Percentiles rank a stretch among this genome's conserved stretches.
These are phyloP conservation scores for Xylariaceae sp. DNA, from an alignment of 2,329 filamentous ascomycete species.

Conservation along the genomic window DNA sequence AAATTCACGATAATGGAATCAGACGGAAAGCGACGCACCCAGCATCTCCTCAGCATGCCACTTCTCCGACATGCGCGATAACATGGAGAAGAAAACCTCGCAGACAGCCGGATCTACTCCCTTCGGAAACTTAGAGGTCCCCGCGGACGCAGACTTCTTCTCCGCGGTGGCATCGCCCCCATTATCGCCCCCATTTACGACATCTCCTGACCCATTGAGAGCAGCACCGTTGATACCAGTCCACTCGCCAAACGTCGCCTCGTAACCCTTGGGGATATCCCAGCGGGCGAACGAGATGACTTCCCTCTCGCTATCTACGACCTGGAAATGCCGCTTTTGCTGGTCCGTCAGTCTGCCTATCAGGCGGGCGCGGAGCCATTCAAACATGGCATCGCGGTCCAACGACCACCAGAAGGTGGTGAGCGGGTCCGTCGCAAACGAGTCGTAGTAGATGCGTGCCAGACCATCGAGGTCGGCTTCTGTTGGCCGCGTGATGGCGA, in stretches of 20 bases:
- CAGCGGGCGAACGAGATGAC: constrained; percentile 34
- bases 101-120: constrained; percentile 31
- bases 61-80: constrained; percentile 28
- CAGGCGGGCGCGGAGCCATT: constrained; percentile 32
- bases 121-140: constrained; percentile 22
- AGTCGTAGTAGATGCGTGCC: constrained; percentile 26
- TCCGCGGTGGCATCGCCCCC: constrained; percentile 7
- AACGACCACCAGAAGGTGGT: constrained; percentile 32
- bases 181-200: neutral
- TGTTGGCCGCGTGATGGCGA: constrained; percentile 27
- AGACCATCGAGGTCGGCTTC: constrained; percentile 30
- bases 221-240: constrained; percentile 12
- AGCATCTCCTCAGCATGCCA: constrained; percentile 33
- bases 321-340: constrained; percentile 31
- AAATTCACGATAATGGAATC: neutral
- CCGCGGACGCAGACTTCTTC: constrained; percentile 6
- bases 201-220: constrained; percentile 15
- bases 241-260: constrained; percentile 23
- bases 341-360: constrained; percentile 27
- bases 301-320: constrained; percentile 25
- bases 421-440: constrained; percentile 24
- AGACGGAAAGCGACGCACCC: constrained; percentile 25
- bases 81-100: constrained; percentile 28
- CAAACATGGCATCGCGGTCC: constrained; percentile 21
- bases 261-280: constrained; percentile 31